Percentiles rank a stretch among this genome's conserved stretches.
phyloP scores from a whole-genome alignment of 164 flowering plant species.

The Magnolia kwangsiensis region DNA sequence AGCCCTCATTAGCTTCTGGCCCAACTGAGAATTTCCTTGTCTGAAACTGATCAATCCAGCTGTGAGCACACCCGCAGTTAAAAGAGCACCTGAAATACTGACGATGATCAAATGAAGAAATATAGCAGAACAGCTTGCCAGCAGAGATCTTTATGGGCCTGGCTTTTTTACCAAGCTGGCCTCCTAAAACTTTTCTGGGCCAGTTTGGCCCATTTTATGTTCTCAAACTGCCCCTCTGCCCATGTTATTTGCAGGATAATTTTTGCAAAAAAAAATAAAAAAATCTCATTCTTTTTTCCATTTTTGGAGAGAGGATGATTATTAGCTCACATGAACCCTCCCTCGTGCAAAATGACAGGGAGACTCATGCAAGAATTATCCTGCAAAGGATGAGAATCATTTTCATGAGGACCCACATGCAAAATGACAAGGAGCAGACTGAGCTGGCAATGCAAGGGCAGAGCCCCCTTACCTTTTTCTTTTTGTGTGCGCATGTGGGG shows the following conservation, averaged over 20 bases:
- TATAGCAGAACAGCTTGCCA: not conserved
- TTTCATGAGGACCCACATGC: not conserved
- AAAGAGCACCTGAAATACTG: conserved; percentile 61
- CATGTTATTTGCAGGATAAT: not conserved
- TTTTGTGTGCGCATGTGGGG: too few species aligned
- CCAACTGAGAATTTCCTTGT: conserved; percentile 81
- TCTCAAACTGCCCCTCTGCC: not conserved
- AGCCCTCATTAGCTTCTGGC: conserved; percentile 92
- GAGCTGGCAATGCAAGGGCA: too few species aligned
- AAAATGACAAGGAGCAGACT: not conserved
- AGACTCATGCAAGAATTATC: not conserved
- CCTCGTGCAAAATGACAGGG: not conserved
- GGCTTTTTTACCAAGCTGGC: not conserved
- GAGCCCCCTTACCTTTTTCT: too few species aligned
- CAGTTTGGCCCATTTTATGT: not conserved
- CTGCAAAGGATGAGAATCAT: not conserved
- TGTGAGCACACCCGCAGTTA: conserved; percentile 91
- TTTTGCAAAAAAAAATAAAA: not conserved
- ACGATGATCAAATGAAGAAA: conserved; percentile 14
- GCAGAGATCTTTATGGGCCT: too few species aligned
- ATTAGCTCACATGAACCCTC: not conserved
- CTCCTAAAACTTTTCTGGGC: not conserved
- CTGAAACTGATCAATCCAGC: conserved; percentile 91
- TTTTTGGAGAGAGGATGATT: not conserved
- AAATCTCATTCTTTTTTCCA: not conserved